These are phyloP conservation scores for Bathelium albidoporum DNA, from an alignment of 495 filamentous ascomycete species.

Conservation along the genomic window DNA sequence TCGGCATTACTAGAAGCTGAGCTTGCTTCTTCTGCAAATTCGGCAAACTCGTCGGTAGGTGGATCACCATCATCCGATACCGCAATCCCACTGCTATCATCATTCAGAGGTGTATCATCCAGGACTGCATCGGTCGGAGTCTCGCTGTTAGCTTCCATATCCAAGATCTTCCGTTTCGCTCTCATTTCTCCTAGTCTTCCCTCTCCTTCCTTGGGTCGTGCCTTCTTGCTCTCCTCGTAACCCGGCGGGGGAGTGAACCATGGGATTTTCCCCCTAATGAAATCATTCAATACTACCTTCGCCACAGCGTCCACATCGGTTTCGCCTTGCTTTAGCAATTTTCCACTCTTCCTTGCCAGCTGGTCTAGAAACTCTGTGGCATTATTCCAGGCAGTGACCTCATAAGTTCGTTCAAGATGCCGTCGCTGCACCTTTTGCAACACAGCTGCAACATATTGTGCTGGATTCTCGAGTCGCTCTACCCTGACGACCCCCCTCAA, in stretches of 20 bases:
- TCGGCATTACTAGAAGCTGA: not conserved
- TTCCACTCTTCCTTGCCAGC: constrained; percentile 76
- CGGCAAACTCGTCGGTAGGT: not conserved
- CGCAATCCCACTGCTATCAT: not conserved
- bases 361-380: constrained; percentile 76
- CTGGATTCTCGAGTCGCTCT: constrained; percentile 89
- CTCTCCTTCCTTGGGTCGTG: constrained; percentile 46
- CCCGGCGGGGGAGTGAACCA: constrained; percentile 85
- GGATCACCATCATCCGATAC: no score
- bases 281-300: constrained; percentile 93
- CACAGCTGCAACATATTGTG: constrained; percentile 85
- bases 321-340: constrained; percentile 80
- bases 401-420: constrained; percentile 89
- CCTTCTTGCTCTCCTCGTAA: constrained; percentile 37
- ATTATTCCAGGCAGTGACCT: constrained; percentile 60
- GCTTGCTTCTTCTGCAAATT: not conserved
- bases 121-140: not conserved
- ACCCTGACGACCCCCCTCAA: constrained; percentile 85
- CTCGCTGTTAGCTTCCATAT: not conserved
- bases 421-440: constrained; percentile 68
- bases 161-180: constrained; percentile 38
- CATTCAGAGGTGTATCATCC: not conserved
- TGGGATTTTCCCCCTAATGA: constrained; percentile 85
- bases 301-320: constrained; percentile 87
- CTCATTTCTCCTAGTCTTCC: constrained; percentile 57